Evolutionary conservation across 257 asterid species (phyloP).

Genomic region (Solanum bulbocastanum): DNA sequence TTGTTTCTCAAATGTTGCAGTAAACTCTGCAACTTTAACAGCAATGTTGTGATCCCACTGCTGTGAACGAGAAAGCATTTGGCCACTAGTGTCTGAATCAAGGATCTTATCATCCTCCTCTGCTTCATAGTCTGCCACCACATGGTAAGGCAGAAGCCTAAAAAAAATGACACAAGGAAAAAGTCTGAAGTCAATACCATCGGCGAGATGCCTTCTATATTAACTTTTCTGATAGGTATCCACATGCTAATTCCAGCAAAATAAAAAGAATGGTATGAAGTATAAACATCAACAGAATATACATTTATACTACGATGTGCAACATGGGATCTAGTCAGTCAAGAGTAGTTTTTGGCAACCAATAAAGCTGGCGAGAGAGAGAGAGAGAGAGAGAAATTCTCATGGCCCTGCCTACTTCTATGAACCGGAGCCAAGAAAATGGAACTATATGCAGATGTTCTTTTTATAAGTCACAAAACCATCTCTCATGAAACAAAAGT

Average conservation of each 20-base stretch:
- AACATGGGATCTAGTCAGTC: background rate
- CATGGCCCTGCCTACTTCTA: background rate
- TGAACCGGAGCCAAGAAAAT: background rate
- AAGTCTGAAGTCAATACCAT: background rate
- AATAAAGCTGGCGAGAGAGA: background rate
- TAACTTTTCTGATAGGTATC: background rate
- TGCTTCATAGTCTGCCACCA: constrained; percentile 98
- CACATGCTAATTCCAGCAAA: background rate
- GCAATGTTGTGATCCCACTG: constrained; percentile 98
- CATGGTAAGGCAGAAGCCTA: constrained; percentile 96
- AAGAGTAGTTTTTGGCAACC: background rate
- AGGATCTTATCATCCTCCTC: constrained; percentile 99
- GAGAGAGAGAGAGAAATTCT: background rate
- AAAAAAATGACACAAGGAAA: background rate
- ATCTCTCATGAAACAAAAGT: background rate
- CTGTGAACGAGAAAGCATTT: constrained; percentile 86
- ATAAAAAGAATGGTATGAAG: background rate
- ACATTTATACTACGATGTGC: background rate
- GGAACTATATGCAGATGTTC: background rate
- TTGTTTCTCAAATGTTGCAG: constrained; percentile 96
- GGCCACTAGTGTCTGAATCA: constrained; percentile 83
- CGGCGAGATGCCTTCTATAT: background rate
- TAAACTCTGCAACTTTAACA: constrained; percentile 91
- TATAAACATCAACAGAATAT: background rate
- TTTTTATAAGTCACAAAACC: background rate